A percentile compares a stretch with the other conserved stretches of the same genome.
Evolutionary conservation across 768 basidiomycete species (phyloP).

Genomic region (Rubroboletus pulcherrimus): DNA sequence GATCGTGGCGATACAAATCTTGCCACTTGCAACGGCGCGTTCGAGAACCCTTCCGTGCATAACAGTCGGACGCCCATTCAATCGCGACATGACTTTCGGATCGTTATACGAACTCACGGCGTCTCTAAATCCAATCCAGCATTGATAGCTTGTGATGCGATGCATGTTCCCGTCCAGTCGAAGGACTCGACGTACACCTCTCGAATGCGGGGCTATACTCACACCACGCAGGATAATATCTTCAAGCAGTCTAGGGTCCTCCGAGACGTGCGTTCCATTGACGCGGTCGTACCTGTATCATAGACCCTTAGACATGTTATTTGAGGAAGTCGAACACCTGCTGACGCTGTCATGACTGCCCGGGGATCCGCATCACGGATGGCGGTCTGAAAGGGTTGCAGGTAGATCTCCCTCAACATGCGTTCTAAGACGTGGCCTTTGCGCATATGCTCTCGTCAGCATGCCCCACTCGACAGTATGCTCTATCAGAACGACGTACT

Average conservation of each 20-base stretch:
- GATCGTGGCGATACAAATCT: background rate
- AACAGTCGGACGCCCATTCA: background rate
- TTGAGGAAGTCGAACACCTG: background rate
- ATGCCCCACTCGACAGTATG: background rate
- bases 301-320: background rate
- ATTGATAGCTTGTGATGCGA: background rate
- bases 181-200: background rate
- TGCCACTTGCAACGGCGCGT: background rate
- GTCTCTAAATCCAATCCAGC: background rate
- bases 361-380: background rate
- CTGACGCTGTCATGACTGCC: background rate
- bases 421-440: background rate
- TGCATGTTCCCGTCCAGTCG: background rate
- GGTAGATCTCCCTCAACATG: background rate
- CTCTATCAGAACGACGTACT: background rate
- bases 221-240: background rate
- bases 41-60: background rate
- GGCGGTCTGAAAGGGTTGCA: background rate
- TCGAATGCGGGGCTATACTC: background rate
- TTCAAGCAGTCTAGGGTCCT: background rate
- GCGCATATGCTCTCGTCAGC: background rate
- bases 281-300: background rate
- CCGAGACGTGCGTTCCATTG: background rate
- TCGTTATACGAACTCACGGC: background rate
- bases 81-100: background rate